Conservation (phyloP, 2,329 filamentous ascomycete species). For the Talaromyces sp. region DNA sequence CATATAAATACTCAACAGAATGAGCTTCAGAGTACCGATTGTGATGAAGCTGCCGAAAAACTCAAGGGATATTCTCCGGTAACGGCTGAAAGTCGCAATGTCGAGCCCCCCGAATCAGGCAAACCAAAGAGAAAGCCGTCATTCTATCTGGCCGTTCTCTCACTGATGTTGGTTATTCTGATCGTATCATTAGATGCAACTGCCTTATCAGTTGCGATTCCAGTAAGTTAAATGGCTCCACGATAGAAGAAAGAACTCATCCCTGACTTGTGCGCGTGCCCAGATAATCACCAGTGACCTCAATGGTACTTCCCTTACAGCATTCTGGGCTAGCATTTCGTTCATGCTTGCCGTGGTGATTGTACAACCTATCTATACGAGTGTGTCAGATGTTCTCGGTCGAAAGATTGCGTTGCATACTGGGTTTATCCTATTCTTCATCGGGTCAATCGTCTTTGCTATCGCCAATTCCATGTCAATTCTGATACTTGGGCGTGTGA, state of each 20-base stretch:
- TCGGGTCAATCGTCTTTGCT: conserved; percentile 55
- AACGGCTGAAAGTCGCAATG: not conserved
- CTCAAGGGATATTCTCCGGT: not conserved
- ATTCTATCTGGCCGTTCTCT: conserved; percentile 12
- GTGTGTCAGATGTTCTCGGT: conserved; percentile 53
- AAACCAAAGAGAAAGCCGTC: not conserved
- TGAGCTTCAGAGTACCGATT: not conserved
- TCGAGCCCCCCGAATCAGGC: not conserved
- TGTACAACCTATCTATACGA: conserved; percentile 51
- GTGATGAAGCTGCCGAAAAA: not conserved
- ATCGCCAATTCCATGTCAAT: conserved; percentile 43
- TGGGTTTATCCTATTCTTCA: conserved; percentile 46
- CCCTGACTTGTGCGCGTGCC: not conserved
- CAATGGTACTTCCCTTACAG: conserved; percentile 55
- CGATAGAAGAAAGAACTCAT: not conserved
- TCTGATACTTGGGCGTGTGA: conserved; percentile 53
- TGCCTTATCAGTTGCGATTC: conserved; percentile 5
- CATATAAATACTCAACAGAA: not conserved
- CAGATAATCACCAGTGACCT: conserved; percentile 51
- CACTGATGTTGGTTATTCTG: conserved; percentile 32
- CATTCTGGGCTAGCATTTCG: conserved; percentile 69
- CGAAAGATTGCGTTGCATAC: conserved; percentile 43
- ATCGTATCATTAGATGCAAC: conserved; percentile 12
- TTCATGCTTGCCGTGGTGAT: conserved; percentile 63
- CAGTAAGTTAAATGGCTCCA: not conserved